Evolutionary conservation across 176 grass and related monocot genomes (phyloP), one percentile per base, ranked within the genome.

Genomic region (Microstegium vimineum): DNA sequence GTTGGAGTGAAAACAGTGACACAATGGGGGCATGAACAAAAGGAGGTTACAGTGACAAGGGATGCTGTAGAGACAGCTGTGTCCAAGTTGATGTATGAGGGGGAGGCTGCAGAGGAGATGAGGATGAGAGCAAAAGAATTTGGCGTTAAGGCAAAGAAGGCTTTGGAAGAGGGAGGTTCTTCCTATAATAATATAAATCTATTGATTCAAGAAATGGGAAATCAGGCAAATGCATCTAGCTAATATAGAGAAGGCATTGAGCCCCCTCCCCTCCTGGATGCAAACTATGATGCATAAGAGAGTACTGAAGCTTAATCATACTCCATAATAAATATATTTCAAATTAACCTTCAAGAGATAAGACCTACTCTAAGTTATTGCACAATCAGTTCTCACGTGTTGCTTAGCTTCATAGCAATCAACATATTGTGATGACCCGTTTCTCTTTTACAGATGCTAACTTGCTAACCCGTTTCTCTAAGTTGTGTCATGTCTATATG

Each of bases 131-230:
- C 84, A 5, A 85, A 66, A 72, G 79, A 90, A 31, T 74, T 76
- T 0, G 64, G 83, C 45, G n/a, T 81, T 18, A 90, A 88, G 62
- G 94, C 84, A 36, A 97, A 26, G 68, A 87, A 46, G 51, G 89
- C 94, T 76, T 77, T 90, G 66, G 49, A 84, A 46, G 43, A 86
- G 68, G 91, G 87, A 66, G 91, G 89, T 49, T 94, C 89, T 60
- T 97, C 91, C 5, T 90, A 14, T 67, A 76, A 82, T 35, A 92
- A 90, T 32, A 64, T 88, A 27, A 86, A 40, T 4, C 12, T 80
- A 41, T 37, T 92, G 75, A 86, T 95, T 47, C 57, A 79, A 71
- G 76, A 87, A 73, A 86, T 87, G 70, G 68, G 62, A 74, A 82
- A 70, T n/a, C 56, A 56, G 52, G 41, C 20, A 22, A 30, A 77